Conservation (phyloP, 106 monocot genomes). For the Acorus calamus region DNA sequence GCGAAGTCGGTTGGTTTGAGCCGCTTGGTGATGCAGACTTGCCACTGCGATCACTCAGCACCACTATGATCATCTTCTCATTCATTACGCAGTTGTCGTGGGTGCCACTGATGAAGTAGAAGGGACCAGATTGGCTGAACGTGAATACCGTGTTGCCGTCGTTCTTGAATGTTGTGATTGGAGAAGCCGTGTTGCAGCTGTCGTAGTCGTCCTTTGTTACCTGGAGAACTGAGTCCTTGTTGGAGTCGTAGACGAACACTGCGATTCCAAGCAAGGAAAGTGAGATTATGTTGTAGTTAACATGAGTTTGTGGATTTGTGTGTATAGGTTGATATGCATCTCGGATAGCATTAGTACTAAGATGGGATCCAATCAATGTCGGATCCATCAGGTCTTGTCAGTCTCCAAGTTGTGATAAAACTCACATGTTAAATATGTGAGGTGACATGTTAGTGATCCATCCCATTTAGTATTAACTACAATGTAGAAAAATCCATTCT, state of each 20-base stretch:
- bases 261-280: background rate
- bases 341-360: no score
- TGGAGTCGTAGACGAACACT: slow-evolving; percentile 46
- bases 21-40: background rate
- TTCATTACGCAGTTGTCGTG: slow-evolving; percentile 35
- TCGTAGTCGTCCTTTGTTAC: slow-evolving; percentile 33
- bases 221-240: slow-evolving; percentile 43
- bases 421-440: no score
- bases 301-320: no score
- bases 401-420: no score
- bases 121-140: slow-evolving; percentile 27
- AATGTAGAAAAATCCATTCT: no score
- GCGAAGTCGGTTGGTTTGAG: slow-evolving; percentile 2
- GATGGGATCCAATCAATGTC: no score
- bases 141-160: slow-evolving; percentile 55
- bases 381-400: no score
- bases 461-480: no score
- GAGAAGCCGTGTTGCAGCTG: slow-evolving; percentile 53
- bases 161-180: slow-evolving; percentile 14
- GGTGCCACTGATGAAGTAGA: slow-evolving; percentile 58
- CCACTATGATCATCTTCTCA: slow-evolving; percentile 12
- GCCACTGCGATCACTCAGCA: slow-evolving; percentile 16
- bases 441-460: no score
- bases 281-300: no score
- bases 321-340: no score